These are phyloP conservation scores for Xylaria sp. DNA, from an alignment of 2,329 filamentous ascomycete species.

Conservation along the genomic window DNA sequence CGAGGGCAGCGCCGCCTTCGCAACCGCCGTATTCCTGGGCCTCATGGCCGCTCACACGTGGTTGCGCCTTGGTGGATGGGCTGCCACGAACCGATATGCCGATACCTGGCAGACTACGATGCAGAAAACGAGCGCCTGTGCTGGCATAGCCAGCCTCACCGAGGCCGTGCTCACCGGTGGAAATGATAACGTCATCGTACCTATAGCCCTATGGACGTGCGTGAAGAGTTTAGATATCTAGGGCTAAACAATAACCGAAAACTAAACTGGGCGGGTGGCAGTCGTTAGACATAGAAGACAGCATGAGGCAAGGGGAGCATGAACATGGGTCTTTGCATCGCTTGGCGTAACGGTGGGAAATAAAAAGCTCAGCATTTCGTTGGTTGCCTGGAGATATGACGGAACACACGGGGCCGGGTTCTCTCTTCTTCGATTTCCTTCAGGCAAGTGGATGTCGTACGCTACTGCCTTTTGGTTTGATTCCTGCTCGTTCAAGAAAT, in stretches of 20 bases:
- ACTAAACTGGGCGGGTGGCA: not conserved
- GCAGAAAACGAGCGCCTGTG: conserved; percentile 78
- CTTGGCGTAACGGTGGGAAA: conserved; percentile 36
- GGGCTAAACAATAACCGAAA: not conserved
- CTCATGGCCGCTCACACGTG: conserved; percentile 77
- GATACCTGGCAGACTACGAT: conserved; percentile 74
- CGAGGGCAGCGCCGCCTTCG: conserved; percentile 87
- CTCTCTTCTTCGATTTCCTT: conserved; percentile 13
- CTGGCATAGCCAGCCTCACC: conserved; percentile 84
- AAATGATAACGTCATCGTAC: conserved; percentile 98
- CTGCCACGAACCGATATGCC: conserved; percentile 71
- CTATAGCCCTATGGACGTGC: conserved; percentile 90
- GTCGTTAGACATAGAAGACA: conserved; percentile 13
- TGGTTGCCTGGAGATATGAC: conserved; percentile 18
- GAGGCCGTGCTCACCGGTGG: conserved; percentile 96
- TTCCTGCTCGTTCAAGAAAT: not conserved
- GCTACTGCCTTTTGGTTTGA: not conserved
- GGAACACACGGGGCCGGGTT: conserved; percentile 2
- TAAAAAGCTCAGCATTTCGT: conserved; percentile 9
- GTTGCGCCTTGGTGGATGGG: conserved; percentile 82
- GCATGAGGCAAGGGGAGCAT: not conserved
- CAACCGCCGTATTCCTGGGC: conserved; percentile 79
- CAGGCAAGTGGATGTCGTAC: conserved; percentile 3
- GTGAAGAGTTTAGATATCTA: conserved; percentile 79
- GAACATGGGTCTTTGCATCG: conserved; percentile 28